Base-by-base conservation (phyloP, 768 basidiomycete genomes). In the Mycena filopes region DNA sequence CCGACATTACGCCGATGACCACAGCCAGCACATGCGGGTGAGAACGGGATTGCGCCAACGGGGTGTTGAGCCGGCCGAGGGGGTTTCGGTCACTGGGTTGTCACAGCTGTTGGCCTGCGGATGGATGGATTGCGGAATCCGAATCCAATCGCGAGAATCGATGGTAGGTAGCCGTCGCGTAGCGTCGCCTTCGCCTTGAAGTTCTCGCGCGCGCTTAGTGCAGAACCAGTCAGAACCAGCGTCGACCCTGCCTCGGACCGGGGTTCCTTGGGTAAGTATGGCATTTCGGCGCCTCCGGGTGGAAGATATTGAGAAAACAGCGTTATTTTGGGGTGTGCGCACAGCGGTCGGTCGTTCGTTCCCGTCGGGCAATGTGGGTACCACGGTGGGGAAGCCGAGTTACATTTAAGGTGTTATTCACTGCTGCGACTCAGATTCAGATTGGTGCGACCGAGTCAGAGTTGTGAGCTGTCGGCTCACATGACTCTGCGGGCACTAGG, bases 181-280 rank as follows among this genome's bases (percentile, higher is more conserved):
- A 47, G 33, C 23, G 31, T 57, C 5, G 25, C 46, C n/a, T n/a
- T n/a, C n/a, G n/a, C n/a, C n/a, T n/a, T n/a, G n/a, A n/a, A n/a
- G n/a, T n/a, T n/a, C n/a, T n/a, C n/a, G n/a, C n/a, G n/a, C n/a
- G n/a, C n/a, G n/a, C n/a, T n/a, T n/a, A n/a, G n/a, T n/a, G n/a
- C n/a, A n/a, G 45, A 46, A 43, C 42, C 36, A 38, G 7, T 28
- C 54, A 55, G 38, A 23, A 41, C 18, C 12, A 41, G 47, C 40
- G 59, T 60, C 59, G 50, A 53, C 59, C 59, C 59, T 60, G 59
- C 28, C 42, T 51, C 57, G 57, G 47, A 40, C 57, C 47, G 47
- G 9, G 28, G 56, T 9, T n/a, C 55, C 55, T 25, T 25, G 28
- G 28, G 31, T 29, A n/a, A n/a, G 21, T 41, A 36, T 36, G 10